Base-by-base conservation (phyloP, 345 rosid species). In the Mangifera indica region DNA sequence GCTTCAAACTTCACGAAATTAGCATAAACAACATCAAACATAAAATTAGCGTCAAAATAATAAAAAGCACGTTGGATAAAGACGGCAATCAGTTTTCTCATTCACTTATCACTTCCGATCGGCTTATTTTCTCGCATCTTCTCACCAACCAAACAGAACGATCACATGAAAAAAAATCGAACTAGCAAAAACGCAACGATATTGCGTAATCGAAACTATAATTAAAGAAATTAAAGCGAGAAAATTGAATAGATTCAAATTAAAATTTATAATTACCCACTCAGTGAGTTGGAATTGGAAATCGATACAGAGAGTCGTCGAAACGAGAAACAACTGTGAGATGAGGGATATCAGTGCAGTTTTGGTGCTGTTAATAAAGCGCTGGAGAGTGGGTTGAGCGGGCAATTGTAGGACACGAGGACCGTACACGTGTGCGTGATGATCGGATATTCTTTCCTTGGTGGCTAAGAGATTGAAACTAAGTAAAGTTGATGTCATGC, bases 361-460 rank as follows among this genome's bases (percentile, higher is more conserved):
- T 60, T 7, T 37, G 1, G 42, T 37, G 25, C 25, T 5, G 11
- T 17, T 5, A 18, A 5, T 5, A 54, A 18, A 21, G 8, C 22
- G 11, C 10, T 9, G 9, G 25, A 7, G 12, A 20, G 58, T 18
- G 7, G 2, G 26, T 54, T 54, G 1, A 54, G 58, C 58, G 58
- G 22, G 34, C 17, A 7, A 8, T 14, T 55, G 4, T 13, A 40
- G 12, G 14, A 8, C 3, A 48, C 46, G 21, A 71, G 17, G 3
- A 9, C 18, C 74, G 66, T 13, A 71, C 74, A 60, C 74, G 74
- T 71, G 74, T 60, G n/a, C 10, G n/a, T 11, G 58, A 59, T 46
- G 29, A 48, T 54, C 20, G 22, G 32, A 48, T n/a, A 48, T 60
- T n/a, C 66, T 60, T 60, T 71, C 20, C 58, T 70, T 70, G 2